Evolutionary conservation across 2,329 filamentous ascomycete species (phyloP), one percentile per base, ranked within the genome.

Genomic region (Monosporascus sp.): DNA sequence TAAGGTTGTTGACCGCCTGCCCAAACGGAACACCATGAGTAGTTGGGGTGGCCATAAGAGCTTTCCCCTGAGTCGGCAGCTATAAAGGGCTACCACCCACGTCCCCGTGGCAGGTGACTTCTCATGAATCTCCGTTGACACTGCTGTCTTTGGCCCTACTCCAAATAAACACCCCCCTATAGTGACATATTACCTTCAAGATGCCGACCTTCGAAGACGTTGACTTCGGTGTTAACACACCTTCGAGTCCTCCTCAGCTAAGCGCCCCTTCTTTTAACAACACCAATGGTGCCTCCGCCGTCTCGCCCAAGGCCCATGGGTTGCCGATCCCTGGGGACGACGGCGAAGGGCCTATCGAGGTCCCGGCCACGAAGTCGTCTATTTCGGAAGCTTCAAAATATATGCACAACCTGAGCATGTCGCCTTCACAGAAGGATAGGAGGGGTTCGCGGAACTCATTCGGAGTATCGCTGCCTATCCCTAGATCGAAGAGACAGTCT

Each of bases 381-480:
- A 81, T 88, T 58, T 85, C 86, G 35, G 85, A 91, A 72, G 82
- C 82, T 26, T 72, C 80, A 45, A 77, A 80, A 60, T 86, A 85
- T 71, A 89, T 90, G 86, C 87, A 90, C 78, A 84, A 81, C 64
- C 75, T 91, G 64, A 88, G 84, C 63, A 72, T 85, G 46, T 75
- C 80, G 16, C 86, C 86, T 17, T 89, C 86, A 7, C 82, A 82
- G 75, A 84, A 78, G 69, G 83, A 87, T 60, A 78, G 87, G 57
- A 75, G 87, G 60, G 78, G 80, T 47, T 90, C 87, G 20, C 82
- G 87, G 58, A 91, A 90, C 79, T 90, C 86, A 19, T 90, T 90
- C 66, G 87, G 87, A 57, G 78, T 85, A 48, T 80, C 86, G 20
- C 79, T 91, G 17, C 87, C 87, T 50, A 91, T 91, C 61, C 87